A percentile compares a stretch with the other conserved stretches of the same genome.
Conservation (phyloP, 179 eudicot genomes). For the Silene vulgaris region DNA sequence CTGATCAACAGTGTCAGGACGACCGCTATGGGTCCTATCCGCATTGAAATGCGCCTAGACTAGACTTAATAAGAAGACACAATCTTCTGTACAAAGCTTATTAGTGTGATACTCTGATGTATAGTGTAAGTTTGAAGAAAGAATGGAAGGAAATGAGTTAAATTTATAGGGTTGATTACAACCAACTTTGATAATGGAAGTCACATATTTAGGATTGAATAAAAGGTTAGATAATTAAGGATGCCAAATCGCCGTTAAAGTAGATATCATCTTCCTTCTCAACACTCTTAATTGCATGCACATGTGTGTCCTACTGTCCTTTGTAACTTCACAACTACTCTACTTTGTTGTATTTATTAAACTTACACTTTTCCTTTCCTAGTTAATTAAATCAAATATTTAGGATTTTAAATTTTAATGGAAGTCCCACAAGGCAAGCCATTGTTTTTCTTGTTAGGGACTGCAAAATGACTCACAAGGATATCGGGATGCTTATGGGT, state of each 20-base stretch:
- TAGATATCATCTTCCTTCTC: constrained; percentile 14
- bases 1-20: constrained; percentile 25
- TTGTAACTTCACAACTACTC: constrained; percentile 23
- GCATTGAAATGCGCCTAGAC: constrained; percentile 25
- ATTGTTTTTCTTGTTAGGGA: neutral
- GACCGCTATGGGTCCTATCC: constrained; percentile 31
- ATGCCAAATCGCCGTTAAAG: constrained; percentile 16
- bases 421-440: neutral
- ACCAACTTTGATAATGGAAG: constrained; percentile 29
- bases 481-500: no score
- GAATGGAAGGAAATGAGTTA: constrained; percentile 10
- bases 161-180: constrained; percentile 27
- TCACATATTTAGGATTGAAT: constrained; percentile 35
- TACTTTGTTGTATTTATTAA: constrained; percentile 24
- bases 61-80: no score
- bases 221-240: constrained; percentile 8
- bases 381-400: neutral
- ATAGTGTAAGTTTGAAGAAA: neutral
- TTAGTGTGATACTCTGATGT: constrained; percentile 1
- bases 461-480: no score
- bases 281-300: constrained; percentile 18
- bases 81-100: constrained; percentile 2
- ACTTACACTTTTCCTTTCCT: neutral
- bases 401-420: neutral
- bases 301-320: neutral